phyloP scores from a whole-genome alignment of 2,329 filamentous ascomycete species.

The Ophiostoma ulmi region DNA sequence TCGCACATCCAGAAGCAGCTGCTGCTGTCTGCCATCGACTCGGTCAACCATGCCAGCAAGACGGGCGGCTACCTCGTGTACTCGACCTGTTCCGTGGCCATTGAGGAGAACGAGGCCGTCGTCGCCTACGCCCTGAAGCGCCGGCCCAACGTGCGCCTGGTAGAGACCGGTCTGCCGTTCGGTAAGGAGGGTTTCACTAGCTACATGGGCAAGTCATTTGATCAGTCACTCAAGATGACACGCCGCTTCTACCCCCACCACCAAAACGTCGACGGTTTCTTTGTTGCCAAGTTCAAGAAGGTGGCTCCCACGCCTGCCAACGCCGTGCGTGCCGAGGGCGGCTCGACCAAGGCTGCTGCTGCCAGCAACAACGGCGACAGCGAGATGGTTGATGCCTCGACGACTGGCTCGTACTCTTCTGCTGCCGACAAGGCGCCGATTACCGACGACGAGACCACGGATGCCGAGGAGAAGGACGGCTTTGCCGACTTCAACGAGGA shows the following conservation, averaged over 20 bases:
- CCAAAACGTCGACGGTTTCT: conserved; percentile 76
- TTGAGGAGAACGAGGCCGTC: conserved; percentile 66
- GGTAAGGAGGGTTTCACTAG: conserved; percentile 88
- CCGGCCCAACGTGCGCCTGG: conserved; percentile 87
- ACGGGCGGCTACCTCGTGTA: conserved; percentile 95
- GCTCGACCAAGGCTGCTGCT: conserved; percentile 24
- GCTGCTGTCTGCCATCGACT: conserved; percentile 87
- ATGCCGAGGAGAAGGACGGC: conserved; percentile 33
- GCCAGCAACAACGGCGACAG: conserved; percentile 26
- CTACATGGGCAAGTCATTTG: conserved; percentile 88
- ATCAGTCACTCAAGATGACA: conserved; percentile 75
- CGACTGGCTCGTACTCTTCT: conserved; percentile 29
- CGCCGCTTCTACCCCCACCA: conserved; percentile 89
- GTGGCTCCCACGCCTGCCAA: conserved; percentile 67
- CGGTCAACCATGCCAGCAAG: conserved; percentile 88
- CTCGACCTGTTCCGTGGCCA: conserved; percentile 64
- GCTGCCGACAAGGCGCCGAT: conserved; percentile 65
- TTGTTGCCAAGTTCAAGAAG: conserved; percentile 96
- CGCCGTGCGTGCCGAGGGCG: conserved; percentile 37
- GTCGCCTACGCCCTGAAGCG: conserved; percentile 90
- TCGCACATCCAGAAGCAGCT: conserved; percentile 95
- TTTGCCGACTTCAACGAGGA: conserved; percentile 73
- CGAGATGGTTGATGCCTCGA: conserved; percentile 39
- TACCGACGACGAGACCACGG: conserved; percentile 41
- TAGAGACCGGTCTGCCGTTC: conserved; percentile 84